Percentiles rank a stretch among this genome's conserved stretches.
phyloP scores from a whole-genome alignment of 23 red algal genomes.

The Gracilaria domingensis region DNA sequence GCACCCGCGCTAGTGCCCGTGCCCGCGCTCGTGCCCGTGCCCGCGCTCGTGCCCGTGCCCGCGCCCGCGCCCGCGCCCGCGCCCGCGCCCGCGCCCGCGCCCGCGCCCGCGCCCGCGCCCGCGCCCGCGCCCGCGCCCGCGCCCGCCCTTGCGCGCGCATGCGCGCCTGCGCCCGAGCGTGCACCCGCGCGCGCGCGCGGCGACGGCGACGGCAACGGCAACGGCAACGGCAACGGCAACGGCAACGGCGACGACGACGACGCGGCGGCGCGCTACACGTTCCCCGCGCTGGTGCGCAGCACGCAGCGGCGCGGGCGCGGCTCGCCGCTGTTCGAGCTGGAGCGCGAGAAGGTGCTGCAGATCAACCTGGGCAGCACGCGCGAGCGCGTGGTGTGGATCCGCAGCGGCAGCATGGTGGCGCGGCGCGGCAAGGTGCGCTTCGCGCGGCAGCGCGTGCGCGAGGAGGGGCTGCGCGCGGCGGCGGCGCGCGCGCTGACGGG shows the following conservation, averaged over 20 bases:
- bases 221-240: too few relatives aligned
- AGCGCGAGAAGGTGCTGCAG: conserved; percentile 35
- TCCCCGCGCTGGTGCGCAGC: conserved; percentile 13
- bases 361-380: background rate
- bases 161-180: too few relatives aligned
- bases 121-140: too few relatives aligned
- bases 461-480: background rate
- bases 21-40: too few relatives aligned
- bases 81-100: too few relatives aligned
- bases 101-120: too few relatives aligned
- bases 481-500: conserved; percentile 5
- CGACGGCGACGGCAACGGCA: too few relatives aligned
- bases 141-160: too few relatives aligned
- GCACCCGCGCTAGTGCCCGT: too few relatives aligned
- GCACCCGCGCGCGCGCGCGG: too few relatives aligned
- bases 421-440: background rate
- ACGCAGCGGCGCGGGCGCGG: background rate
- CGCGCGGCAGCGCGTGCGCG: conserved; percentile 1
- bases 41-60: too few relatives aligned
- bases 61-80: too few relatives aligned
- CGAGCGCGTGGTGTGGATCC: background rate
- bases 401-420: conserved; percentile 9
- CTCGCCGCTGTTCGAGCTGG: conserved; percentile 28
- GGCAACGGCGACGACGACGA: background rate
- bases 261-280: background rate